Percentiles rank a stretch among this genome's conserved stretches.
Evolutionary conservation across 2,329 filamentous ascomycete genomes (phyloP).

Genomic region (Amesomyces nigricolor): DNA sequence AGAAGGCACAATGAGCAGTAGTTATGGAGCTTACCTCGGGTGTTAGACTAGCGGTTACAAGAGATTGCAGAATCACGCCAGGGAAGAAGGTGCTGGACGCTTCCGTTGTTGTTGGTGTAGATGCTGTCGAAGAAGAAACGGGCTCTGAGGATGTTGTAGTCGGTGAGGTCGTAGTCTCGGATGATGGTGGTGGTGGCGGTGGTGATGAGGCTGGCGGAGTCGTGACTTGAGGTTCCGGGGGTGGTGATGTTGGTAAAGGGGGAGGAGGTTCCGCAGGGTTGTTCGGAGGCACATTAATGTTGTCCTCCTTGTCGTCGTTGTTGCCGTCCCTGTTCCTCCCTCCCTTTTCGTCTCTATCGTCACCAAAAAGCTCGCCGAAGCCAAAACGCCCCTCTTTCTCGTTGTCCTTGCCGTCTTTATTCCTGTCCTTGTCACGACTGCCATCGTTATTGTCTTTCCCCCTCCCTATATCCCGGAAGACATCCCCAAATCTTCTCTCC

Average conservation of each 20-base stretch:
- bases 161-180: background rate
- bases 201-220: background rate
- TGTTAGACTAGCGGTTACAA: constrained; percentile 9
- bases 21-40: constrained; percentile 13
- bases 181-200: background rate
- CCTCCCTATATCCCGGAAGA: background rate
- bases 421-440: background rate
- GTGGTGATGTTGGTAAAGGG: background rate
- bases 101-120: constrained; percentile 2
- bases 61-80: constrained; percentile 14
- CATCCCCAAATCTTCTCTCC: background rate
- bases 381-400: constrained; percentile 1
- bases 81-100: constrained; percentile 1
- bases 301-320: constrained; percentile 9
- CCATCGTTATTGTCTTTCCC: constrained; percentile 6
- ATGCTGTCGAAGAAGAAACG: background rate
- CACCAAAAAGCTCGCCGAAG: constrained; percentile 2
- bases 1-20: background rate
- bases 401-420: constrained; percentile 3
- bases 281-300: constrained; percentile 1
- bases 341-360: constrained; percentile 1
- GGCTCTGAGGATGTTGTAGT: background rate
- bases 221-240: background rate
- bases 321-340: constrained; percentile 10
- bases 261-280: constrained; percentile 1